Evolutionary conservation across 352 stramenopile species (phyloP), one percentile per base, ranked within the genome.

Genomic region (Globisporangium rhizosaccharum): DNA sequence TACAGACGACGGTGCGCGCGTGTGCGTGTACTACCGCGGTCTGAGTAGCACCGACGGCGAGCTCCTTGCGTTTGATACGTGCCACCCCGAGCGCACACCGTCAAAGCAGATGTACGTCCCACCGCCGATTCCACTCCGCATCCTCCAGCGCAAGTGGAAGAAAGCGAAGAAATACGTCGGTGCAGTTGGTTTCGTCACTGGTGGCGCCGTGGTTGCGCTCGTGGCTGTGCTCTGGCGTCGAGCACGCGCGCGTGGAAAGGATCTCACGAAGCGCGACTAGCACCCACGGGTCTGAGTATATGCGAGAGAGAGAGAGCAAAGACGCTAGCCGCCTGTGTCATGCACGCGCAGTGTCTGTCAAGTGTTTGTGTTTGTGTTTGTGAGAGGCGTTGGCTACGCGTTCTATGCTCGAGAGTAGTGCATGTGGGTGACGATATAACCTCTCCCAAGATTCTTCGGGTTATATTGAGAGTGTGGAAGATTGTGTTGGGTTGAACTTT

Each of bases 61-160:
- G 60, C 58, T 93, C 23, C 57, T 95, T 11, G 83, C 88, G 52
- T 93, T 83, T 61, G 75, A 93, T 56, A 87, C 79, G 26, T 95
- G 85, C 56, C 56, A 83, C 49, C 83, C 85, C 0, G 76, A 86
- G 57, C 73, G 56, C n/a, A 91, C 83, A 9, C 81, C 80, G 2
- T 56, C 81, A 9, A 63, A 75, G 9, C 56, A 54, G 8, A 62
- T 82, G 11, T 92, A 89, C 67, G 79, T 76, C 56, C 85, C 85
- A 11, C 82, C 77, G 18, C 67, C 82, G 14, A 80, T 88, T 20
- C 53, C 64, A 18, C 63, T 92, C 9, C 81, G 82, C 25, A 62
- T 83, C 57, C 51, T 88, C 53, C 66, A 71, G 57, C 77, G 85
- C 1, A 55, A 65, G 23, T 72, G 75, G 56, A 89, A 88, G 69